These are phyloP conservation scores for Daldinia vernicosa DNA, from an alignment of 495 filamentous ascomycete species.

Conservation along the genomic window DNA sequence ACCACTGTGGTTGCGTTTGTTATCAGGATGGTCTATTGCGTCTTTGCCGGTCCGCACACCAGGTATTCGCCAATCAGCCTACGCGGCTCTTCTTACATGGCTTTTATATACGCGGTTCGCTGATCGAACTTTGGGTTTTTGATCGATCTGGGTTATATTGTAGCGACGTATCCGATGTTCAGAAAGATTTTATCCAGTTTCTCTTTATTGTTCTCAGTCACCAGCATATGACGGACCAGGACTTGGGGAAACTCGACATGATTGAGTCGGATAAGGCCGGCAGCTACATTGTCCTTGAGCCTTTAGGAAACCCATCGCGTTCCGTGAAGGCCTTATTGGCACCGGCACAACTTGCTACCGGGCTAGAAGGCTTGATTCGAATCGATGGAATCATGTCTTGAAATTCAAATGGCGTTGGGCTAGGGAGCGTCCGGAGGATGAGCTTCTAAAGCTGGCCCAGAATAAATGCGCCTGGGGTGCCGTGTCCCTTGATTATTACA, in stretches of 20 bases:
- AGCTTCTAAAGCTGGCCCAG: background rate
- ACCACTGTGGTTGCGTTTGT: background rate
- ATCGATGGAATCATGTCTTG: background rate
- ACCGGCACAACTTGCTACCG: background rate
- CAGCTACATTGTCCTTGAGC: background rate
- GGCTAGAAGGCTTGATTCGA: background rate
- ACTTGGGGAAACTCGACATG: background rate
- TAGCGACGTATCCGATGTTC: background rate
- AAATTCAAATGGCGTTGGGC: background rate
- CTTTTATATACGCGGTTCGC: constrained; percentile 49
- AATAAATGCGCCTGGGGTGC: background rate
- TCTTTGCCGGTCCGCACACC: background rate
- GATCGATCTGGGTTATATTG: constrained; percentile 56
- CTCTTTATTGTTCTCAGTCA: background rate
- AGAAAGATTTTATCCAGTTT: background rate
- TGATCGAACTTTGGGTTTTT: constrained; percentile 55
- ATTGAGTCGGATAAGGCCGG: background rate
- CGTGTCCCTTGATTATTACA: background rate
- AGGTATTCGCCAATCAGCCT: constrained; percentile 34
- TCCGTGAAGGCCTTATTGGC: background rate
- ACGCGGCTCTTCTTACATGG: constrained; percentile 50
- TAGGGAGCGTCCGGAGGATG: background rate
- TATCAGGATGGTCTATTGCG: background rate
- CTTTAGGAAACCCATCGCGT: background rate
- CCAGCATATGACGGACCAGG: background rate